Evolutionary conservation across 1,284 basidiomycete species (phyloP).

Genomic region (Sporisorium exsertum): DNA sequence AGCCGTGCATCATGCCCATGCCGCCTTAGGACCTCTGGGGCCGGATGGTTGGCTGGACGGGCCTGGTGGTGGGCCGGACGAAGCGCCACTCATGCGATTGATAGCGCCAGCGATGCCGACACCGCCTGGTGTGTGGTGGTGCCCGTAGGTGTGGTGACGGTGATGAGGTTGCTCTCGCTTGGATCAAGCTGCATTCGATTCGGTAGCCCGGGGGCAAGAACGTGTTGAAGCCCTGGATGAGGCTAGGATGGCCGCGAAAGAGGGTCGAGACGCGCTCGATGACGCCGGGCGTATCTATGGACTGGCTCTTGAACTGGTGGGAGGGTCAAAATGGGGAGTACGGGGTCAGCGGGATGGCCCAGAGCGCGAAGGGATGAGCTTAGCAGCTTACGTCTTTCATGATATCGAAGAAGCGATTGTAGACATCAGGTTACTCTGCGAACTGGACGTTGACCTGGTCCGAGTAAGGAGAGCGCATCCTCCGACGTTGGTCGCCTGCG

Average conservation of each 20-base stretch:
- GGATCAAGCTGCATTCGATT: conserved; percentile 82
- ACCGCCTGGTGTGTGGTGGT: conserved; percentile 74
- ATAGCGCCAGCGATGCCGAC: conserved; percentile 65
- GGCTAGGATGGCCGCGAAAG: conserved; percentile 90
- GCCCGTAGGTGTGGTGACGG: conserved; percentile 91
- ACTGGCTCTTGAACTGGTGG: conserved; percentile 67
- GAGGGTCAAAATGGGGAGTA: not conserved
- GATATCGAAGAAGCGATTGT: conserved; percentile 96
- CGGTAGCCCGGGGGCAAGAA: conserved; percentile 96
- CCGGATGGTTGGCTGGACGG: conserved; percentile 27
- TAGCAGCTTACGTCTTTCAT: conserved; percentile 82
- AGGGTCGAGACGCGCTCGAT: conserved; percentile 95
- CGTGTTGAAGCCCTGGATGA: conserved; percentile 99
- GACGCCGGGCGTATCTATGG: conserved; percentile 96
- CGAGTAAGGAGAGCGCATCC: conserved; percentile 94
- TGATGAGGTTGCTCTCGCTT: conserved; percentile 82
- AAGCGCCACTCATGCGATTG: conserved; percentile 61
- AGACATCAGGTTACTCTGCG: conserved; percentile 90
- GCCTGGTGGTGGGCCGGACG: conserved; percentile 27
- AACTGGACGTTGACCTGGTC: conserved; percentile 94
- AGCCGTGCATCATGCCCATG: conserved; percentile 46
- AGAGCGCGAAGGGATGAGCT: not conserved
- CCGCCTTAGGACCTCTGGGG: conserved; percentile 38
- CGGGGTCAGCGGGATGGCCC: conserved; percentile 3
- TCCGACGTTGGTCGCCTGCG: conserved; percentile 73